phyloP scores from a whole-genome alignment of 2,329 filamentous ascomycete genomes.

The Sporothrix luriei region DNA sequence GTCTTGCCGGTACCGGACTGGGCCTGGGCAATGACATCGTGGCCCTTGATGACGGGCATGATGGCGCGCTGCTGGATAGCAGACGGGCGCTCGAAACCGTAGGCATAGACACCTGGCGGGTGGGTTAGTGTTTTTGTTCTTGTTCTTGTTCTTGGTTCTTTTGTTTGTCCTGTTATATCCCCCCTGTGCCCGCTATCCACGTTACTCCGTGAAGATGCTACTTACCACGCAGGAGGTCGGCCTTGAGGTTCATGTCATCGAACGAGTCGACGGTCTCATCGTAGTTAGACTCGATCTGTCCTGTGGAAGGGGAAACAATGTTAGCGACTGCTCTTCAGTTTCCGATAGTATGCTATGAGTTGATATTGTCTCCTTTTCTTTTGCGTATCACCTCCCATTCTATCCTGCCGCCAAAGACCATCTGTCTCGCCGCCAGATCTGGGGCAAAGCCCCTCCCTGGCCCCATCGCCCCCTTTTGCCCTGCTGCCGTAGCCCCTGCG shows the following conservation, averaged over 20 bases:
- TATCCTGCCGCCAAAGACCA: background rate
- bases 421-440: background rate
- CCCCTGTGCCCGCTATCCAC: too few species aligned
- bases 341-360: background rate
- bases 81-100: constrained; percentile 99
- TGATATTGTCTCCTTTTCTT: background rate
- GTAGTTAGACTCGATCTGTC: constrained; percentile 99
- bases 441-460: background rate
- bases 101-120: constrained; percentile 83
- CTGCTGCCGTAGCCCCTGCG: background rate
- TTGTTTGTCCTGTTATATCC: background rate
- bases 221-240: constrained; percentile 88
- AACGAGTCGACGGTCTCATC: constrained; percentile 99
- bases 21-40: constrained; percentile 99
- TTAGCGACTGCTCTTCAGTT: background rate
- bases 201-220: background rate
- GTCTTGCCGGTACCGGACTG: constrained; percentile 99
- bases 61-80: constrained; percentile 99
- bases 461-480: background rate
- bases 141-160: background rate
- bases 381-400: background rate
- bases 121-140: constrained; percentile 28
- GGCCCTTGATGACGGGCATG: constrained; percentile 99
- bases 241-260: constrained; percentile 95
- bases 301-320: constrained; percentile 52